These are phyloP conservation scores for Curvularia verruculosa DNA, from an alignment of 2,329 filamentous ascomycete genomes.

Conservation along the genomic window DNA sequence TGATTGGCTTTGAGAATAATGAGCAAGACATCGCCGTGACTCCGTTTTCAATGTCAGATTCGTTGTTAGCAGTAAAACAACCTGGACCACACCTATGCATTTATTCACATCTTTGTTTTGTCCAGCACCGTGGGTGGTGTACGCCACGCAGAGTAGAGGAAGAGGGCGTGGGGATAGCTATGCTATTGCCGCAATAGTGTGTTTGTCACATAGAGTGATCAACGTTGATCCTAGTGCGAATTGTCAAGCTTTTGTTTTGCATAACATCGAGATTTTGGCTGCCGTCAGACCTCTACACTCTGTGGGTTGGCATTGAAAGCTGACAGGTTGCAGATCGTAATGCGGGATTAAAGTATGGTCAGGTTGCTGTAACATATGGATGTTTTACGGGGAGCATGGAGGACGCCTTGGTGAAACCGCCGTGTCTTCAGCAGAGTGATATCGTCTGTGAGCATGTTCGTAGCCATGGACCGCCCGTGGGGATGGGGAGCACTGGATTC, in stretches of 20 bases:
- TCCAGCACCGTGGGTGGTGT: not conserved
- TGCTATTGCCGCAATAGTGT: not conserved
- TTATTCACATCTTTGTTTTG: not conserved
- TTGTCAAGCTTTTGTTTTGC: not conserved
- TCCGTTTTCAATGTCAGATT: not conserved
- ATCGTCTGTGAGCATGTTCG: not conserved
- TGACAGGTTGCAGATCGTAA: not conserved
- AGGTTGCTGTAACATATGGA: not conserved
- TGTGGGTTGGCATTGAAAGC: constrained; percentile 1
- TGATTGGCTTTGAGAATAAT: not conserved
- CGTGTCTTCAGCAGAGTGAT: not conserved
- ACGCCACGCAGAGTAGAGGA: not conserved
- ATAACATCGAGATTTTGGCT: not conserved
- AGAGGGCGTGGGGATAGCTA: not conserved
- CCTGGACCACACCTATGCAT: not conserved
- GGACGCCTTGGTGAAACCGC: not conserved
- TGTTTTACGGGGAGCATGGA: not conserved
- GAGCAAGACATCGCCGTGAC: no score
- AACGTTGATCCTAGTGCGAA: not conserved
- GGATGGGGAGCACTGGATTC: not conserved
- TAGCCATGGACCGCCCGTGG: not conserved
- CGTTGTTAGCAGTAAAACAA: not conserved
- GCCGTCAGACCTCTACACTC: not conserved
- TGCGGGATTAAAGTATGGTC: not conserved
- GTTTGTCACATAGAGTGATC: not conserved